These are phyloP conservation scores for Hippophae gyantsensis DNA, from an alignment of 306 rosid genomes.

Conservation along the genomic window DNA sequence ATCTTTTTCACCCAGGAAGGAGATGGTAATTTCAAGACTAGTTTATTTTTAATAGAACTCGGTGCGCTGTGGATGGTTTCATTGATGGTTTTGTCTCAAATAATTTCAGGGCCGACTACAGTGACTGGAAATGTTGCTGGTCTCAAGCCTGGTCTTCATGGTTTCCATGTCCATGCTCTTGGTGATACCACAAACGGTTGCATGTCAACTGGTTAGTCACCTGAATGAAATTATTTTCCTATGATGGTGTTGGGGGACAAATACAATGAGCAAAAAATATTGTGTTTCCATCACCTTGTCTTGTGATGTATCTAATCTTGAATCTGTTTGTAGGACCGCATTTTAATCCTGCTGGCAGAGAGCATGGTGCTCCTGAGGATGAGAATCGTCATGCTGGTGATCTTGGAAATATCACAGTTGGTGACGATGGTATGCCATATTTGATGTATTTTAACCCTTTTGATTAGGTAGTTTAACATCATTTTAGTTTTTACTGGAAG, in stretches of 20 bases:
- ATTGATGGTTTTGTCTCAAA: conserved; percentile 1
- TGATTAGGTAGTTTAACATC: neutral
- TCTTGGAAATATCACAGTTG: conserved; percentile 77
- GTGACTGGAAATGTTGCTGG: conserved; percentile 69
- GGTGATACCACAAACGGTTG: conserved; percentile 98
- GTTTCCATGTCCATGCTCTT: conserved; percentile 87
- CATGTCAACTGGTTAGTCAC: conserved; percentile 72
- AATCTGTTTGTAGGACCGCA: conserved; percentile 54
- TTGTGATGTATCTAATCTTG: conserved; percentile 7
- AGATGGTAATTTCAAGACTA: conserved; percentile 36
- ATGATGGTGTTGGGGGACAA: neutral
- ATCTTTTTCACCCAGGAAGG: conserved; percentile 67
- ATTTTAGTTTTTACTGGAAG: no score
- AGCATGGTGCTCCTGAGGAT: conserved; percentile 87
- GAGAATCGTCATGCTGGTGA: conserved; percentile 88
- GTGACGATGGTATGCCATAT: conserved; percentile 57
- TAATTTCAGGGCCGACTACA: conserved; percentile 56
- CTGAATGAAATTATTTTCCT: conserved; percentile 1
- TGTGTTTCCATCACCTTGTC: neutral
- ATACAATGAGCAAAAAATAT: no score
- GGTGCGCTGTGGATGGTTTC: neutral
- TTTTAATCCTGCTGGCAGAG: conserved; percentile 66
- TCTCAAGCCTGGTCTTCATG: conserved; percentile 83
- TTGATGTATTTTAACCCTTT: neutral
- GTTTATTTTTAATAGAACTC: neutral